Evolutionary conservation across 495 filamentous ascomycete genomes (phyloP).

Genomic region (Penicillium diatomitis): DNA sequence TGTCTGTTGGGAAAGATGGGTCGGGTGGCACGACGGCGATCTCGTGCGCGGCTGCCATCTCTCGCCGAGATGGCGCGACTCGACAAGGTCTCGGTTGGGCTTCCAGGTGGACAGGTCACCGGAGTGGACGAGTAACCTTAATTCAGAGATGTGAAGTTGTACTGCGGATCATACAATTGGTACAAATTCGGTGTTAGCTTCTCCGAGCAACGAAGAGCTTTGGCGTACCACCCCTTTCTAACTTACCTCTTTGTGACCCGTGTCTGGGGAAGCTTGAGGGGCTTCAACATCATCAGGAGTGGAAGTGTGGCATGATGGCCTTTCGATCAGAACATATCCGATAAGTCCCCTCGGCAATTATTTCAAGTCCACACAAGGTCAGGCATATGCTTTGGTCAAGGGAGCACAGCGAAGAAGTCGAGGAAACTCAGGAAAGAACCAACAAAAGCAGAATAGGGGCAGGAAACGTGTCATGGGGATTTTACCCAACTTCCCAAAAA

Average conservation of each 20-base stretch:
- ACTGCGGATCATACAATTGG: neutral
- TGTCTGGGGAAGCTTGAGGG: neutral
- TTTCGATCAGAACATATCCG: neutral
- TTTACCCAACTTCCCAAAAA: neutral
- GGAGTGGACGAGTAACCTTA: too few species aligned
- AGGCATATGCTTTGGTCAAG: too few species aligned
- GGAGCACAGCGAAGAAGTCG: too few species aligned
- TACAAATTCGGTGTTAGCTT: neutral
- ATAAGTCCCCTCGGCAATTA: too few species aligned
- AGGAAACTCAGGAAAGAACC: neutral
- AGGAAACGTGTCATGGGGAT: too few species aligned
- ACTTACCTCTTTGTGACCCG: neutral
- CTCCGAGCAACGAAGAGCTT: too few species aligned
- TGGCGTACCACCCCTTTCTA: too few species aligned
- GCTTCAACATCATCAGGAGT: neutral
- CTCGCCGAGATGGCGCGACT: neutral
- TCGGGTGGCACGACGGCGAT: conserved; percentile 16
- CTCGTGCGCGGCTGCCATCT: conserved; percentile 1
- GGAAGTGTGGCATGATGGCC: neutral
- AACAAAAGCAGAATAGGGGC: neutral
- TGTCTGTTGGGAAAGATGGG: conserved; percentile 10
- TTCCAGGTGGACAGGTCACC: too few species aligned
- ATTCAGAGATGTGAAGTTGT: neutral
- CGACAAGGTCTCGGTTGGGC: too few species aligned
- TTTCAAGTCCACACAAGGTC: too few species aligned